Conservation (phyloP, 75 land plant genomes). For the Pinus taeda region DNA sequence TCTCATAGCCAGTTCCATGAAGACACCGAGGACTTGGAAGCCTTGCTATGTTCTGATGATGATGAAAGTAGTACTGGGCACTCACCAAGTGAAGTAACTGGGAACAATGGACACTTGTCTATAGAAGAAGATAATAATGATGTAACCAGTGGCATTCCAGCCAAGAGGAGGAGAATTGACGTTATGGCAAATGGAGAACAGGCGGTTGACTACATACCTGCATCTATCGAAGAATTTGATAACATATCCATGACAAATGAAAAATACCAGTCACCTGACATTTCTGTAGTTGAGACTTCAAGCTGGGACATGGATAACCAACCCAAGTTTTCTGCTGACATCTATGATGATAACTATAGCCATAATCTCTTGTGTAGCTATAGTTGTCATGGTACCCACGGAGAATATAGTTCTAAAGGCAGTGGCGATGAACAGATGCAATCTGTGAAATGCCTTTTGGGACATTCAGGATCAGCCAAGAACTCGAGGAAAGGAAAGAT, state of each 20-base stretch:
- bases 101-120: background rate
- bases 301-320: constrained; percentile 12
- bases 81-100: constrained; percentile 30
- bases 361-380: background rate
- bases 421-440: background rate
- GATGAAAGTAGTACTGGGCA: constrained; percentile 62
- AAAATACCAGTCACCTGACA: background rate
- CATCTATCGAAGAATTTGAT: background rate
- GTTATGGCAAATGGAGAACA: constrained; percentile 15
- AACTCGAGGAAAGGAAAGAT: constrained; percentile 29
- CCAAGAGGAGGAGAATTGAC: constrained; percentile 31
- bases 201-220: constrained; percentile 8
- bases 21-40: constrained; percentile 66
- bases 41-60: constrained; percentile 57
- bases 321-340: background rate
- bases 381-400: background rate
- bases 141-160: constrained; percentile 21
- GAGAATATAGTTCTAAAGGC: background rate
- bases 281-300: constrained; percentile 22
- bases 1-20: constrained; percentile 45
- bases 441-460: background rate
- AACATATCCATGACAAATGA: background rate
- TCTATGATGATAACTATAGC: background rate
- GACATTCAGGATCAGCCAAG: constrained; percentile 9
- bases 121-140: constrained; percentile 21